A percentile compares a stretch with the other conserved stretches of the same genome.
These are phyloP conservation scores for Talaromyces wortmannii DNA, from an alignment of 495 filamentous ascomycete genomes.

Conservation along the genomic window DNA sequence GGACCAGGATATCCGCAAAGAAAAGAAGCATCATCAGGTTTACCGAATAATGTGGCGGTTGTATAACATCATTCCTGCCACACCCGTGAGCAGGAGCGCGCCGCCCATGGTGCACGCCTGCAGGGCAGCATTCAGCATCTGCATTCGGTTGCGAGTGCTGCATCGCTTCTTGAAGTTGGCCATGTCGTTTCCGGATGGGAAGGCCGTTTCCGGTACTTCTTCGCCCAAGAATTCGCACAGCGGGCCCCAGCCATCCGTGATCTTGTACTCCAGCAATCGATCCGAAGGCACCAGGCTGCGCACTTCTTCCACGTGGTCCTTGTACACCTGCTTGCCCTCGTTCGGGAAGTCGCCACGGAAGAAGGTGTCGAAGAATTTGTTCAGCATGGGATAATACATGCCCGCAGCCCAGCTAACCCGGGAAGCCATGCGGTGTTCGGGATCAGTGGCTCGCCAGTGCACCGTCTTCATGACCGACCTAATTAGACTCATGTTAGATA, in stretches of 20 bases:
- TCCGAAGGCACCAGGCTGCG: slow-evolving; percentile 38
- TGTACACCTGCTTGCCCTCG: slow-evolving; percentile 44
- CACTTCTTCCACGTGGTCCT: slow-evolving; percentile 36
- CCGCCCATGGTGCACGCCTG: slow-evolving; percentile 44
- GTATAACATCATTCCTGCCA: slow-evolving; percentile 31
- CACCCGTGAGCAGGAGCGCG: slow-evolving; percentile 30
- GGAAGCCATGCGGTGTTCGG: slow-evolving; percentile 44
- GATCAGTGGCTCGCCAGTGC: slow-evolving; percentile 47
- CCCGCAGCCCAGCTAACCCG: slow-evolving; percentile 49
- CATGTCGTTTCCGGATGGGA: slow-evolving; percentile 43
- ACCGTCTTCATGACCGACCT: slow-evolving; percentile 47
- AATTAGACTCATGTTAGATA: background rate
- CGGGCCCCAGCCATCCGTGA: slow-evolving; percentile 60
- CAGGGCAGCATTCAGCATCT: slow-evolving; percentile 54
- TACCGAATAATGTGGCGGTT: slow-evolving; percentile 23
- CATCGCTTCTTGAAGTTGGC: slow-evolving; percentile 55
- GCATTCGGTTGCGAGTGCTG: slow-evolving; percentile 49
- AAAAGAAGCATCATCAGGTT: background rate
- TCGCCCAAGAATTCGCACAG: slow-evolving; percentile 61
- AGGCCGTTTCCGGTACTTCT: slow-evolving; percentile 42
- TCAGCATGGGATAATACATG: slow-evolving; percentile 55
- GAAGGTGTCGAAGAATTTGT: slow-evolving; percentile 52
- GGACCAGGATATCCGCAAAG: no score
- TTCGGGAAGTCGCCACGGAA: slow-evolving; percentile 45
- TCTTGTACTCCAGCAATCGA: slow-evolving; percentile 55